Evolutionary conservation across 345 rosid species (phyloP), one percentile per base, ranked within the genome.

Genomic region (Pseudoturritis turrita): DNA sequence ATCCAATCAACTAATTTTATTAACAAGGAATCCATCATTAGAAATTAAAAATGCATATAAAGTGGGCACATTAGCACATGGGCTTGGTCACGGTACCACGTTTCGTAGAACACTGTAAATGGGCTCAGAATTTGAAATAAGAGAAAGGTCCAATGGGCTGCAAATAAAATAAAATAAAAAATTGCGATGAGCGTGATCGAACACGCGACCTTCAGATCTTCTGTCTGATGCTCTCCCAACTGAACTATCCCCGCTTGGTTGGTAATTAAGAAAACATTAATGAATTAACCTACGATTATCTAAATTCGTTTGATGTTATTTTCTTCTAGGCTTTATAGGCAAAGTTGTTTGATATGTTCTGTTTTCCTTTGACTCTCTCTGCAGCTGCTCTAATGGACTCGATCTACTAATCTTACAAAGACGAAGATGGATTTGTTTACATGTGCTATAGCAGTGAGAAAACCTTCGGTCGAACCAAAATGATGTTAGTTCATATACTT

Each of bases 181-280:
- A 0, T 0, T 87, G 92, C 97, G 91, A 88, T 86, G 93, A 86
- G 83, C 93, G 85, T 91, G 86, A 89, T 84, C 91, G 96, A 91
- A 91, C 91, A 89, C 90, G 87, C 84, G 91, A 81, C 96, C 93
- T 91, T 86, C 90, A 89, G 90, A 91, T 89, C 96, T 89, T 91
- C 91, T 89, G 91, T 87, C 96, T 89, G 91, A 89, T 86, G 91
- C 96, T 89, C 96, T 87, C 91, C 90, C 93, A 86, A 53, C 77
- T 71, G 77, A 83, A 92, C 92, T 65, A 86, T 84, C 74, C 89
- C 88, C 79, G 85, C 90, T 31, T 61, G 78, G 26, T 0, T 45
- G 37, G 1, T 7, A 33, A 8, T n/a, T n/a, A n/a, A n/a, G n/a
- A n/a, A n/a, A n/a, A n/a, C n/a, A n/a, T n/a, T n/a, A n/a, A n/a